phyloP scores from a whole-genome alignment of 192 early-diverging fungal species.

The Coemansia aciculifera region DNA sequence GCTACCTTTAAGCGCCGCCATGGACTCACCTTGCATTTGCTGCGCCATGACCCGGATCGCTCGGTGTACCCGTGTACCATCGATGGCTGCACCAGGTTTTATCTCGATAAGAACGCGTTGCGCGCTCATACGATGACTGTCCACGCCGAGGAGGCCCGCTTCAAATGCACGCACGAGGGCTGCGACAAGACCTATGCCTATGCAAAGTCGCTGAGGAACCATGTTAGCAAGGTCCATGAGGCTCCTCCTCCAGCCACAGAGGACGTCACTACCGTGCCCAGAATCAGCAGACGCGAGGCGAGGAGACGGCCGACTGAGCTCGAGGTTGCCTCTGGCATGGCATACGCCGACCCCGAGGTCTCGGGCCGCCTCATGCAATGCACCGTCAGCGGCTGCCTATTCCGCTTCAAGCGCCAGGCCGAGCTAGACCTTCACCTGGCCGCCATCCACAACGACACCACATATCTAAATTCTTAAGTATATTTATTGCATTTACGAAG shows the following conservation, averaged over 20 bases:
- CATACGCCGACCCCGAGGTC: constrained; percentile 36
- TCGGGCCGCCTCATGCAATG: constrained; percentile 37
- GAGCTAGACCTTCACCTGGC: constrained; percentile 36
- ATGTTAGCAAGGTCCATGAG: constrained; percentile 10
- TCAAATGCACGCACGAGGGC: constrained; percentile 24
- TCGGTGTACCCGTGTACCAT: constrained; percentile 30
- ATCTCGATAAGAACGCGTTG: constrained; percentile 32
- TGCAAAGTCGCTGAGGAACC: constrained; percentile 27
- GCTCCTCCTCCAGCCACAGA: not conserved
- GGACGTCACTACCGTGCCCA: not conserved
- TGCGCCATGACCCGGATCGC: constrained; percentile 38
- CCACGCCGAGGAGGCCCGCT: constrained; percentile 29
- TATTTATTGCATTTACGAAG: constrained; percentile 1
- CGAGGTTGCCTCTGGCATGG: constrained; percentile 47
- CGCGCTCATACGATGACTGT: constrained; percentile 32
- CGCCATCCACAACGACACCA: constrained; percentile 22
- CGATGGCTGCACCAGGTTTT: constrained; percentile 46
- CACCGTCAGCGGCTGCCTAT: constrained; percentile 24
- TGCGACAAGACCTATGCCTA: constrained; percentile 35
- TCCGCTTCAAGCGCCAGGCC: constrained; percentile 43
- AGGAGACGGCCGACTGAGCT: constrained; percentile 17
- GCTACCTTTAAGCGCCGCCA: constrained; percentile 31
- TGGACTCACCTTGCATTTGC: constrained; percentile 26
- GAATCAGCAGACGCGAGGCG: not conserved
- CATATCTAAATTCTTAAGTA: not conserved